Evolutionary conservation across 495 filamentous ascomycete species (phyloP), one percentile per base, ranked within the genome.

Genomic region (Penicillium samsonianum): DNA sequence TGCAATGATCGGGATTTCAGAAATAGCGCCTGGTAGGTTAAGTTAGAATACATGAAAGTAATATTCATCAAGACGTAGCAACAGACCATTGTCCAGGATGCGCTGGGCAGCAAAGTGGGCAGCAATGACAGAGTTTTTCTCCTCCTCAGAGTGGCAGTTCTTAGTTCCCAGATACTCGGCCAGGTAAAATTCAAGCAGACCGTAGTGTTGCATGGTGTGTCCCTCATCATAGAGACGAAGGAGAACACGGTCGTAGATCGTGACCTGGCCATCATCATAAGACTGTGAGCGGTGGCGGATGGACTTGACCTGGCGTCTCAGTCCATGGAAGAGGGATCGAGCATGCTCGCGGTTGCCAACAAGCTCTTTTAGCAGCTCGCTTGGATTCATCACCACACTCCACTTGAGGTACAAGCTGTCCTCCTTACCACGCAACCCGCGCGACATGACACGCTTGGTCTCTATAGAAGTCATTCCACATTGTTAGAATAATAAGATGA

Each of bases 261-360:
- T 80, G 50, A 80, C 61, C 53, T 81, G 69, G n/a, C 67, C 61
- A 33, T 75, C 67, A 9, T 68, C 71, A 19, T 71, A 60, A n/a
- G 58, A 45, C 44, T 65, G 66, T 3, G 72, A 76, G 49, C 77
- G 78, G 8, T 56, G 58, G 17, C 58, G 56, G 38, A 79, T 61
- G 12, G 73, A 59, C 5, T 58, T 57, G 19, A 70, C 52, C 41
- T 76, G 71, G 23, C 69, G 70, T 9, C 59, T 61, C 25, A 78
- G 22, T 11, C 67, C 64, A 31, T 68, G 57, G 23, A 63, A 55
- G 28, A 78, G 62, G n/a, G 60, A 37, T 0, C 52, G 28, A 17
- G 53, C 55, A 38, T 63, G 43, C 7, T 62, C 52, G 1, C 59
- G 33, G 46, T 63, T 49, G 16, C 57, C 42, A 38, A 69, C 43